phyloP scores from a whole-genome alignment of 768 basidiomycete genomes.

The Exidia glandulosa region DNA sequence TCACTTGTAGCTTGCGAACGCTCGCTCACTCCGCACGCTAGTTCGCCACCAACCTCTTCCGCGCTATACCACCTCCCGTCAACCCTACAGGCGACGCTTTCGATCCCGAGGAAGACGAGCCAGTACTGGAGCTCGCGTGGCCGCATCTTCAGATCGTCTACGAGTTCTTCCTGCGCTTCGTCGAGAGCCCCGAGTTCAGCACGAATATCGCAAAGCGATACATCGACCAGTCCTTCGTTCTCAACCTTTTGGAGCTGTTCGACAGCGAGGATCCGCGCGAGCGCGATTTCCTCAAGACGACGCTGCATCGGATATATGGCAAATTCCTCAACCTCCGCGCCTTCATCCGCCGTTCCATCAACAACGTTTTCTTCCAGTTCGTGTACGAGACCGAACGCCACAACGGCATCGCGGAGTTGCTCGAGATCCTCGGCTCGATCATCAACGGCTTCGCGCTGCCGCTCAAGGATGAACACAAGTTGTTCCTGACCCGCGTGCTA shows the following conservation, averaged over 20 bases:
- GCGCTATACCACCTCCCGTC: slow-evolving; percentile 98
- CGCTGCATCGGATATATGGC: slow-evolving; percentile 96
- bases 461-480: slow-evolving; percentile 98
- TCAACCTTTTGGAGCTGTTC: slow-evolving; percentile 94
- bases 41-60: slow-evolving; percentile 98
- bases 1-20: slow-evolving; percentile 5
- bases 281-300: slow-evolving; percentile 98
- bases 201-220: slow-evolving; percentile 95
- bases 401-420: slow-evolving; percentile 95
- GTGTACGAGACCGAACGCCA: slow-evolving; percentile 98
- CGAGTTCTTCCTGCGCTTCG: slow-evolving; percentile 98
- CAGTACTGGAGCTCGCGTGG: slow-evolving; percentile 98
- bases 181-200: slow-evolving; percentile 97
- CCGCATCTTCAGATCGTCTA: slow-evolving; percentile 99
- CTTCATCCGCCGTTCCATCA: slow-evolving; percentile 97
- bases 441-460: slow-evolving; percentile 99
- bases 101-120: slow-evolving; percentile 99
- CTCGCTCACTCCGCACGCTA: too few relatives aligned
- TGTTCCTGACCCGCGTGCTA: slow-evolving; percentile 85
- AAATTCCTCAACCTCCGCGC: slow-evolving; percentile 98
- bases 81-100: slow-evolving; percentile 98
- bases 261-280: slow-evolving; percentile 98
- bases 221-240: slow-evolving; percentile 91
- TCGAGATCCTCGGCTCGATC: slow-evolving; percentile 97
- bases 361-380: slow-evolving; percentile 99